Conservation (phyloP, 1,284 basidiomycete species). For the Cutaneotrichosporon cyanovorans region DNA sequence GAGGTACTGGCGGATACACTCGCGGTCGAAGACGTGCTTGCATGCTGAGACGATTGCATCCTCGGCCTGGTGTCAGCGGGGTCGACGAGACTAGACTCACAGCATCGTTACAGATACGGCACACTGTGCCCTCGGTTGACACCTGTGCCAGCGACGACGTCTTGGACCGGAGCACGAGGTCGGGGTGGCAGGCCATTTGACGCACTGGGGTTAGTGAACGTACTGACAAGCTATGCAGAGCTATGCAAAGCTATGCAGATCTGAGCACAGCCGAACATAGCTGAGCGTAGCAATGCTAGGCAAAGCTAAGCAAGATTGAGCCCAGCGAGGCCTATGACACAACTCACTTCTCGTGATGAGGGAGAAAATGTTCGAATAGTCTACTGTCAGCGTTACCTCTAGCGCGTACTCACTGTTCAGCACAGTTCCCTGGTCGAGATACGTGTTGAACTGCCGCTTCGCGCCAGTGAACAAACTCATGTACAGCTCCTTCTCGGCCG, state of each 20-base stretch:
- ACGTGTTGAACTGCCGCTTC: slow-evolving; percentile 84
- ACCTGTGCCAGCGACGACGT: slow-evolving; percentile 66
- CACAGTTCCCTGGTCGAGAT: slow-evolving; percentile 81
- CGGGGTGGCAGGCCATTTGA: slow-evolving; percentile 87
- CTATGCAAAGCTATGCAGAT: too few relatives aligned
- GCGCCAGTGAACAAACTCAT: slow-evolving; percentile 86
- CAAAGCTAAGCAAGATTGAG: too few relatives aligned
- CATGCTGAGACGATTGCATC: slow-evolving; percentile 93
- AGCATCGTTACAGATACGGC: slow-evolving; percentile 91
- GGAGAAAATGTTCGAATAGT: slow-evolving; percentile 89
- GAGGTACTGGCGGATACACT: slow-evolving; percentile 92
- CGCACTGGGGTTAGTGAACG: slow-evolving; percentile 52
- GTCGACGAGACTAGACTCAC: slow-evolving; percentile 38
- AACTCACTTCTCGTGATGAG: slow-evolving; percentile 47
- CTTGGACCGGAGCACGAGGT: slow-evolving; percentile 70
- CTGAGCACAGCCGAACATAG: too few relatives aligned
- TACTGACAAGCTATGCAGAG: too few relatives aligned
- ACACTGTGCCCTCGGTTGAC: slow-evolving; percentile 63
- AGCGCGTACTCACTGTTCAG: slow-evolving; percentile 64
- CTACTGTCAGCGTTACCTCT: slow-evolving; percentile 47
- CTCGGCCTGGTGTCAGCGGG: slow-evolving; percentile 52
- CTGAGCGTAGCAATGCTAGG: neutral
- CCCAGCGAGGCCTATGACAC: neutral
- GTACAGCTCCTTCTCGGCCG: slow-evolving; percentile 95
- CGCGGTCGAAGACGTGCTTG: slow-evolving; percentile 61